phyloP scores from a whole-genome alignment of 805 yeast species.

The Yamadazyma tumulicola region DNA sequence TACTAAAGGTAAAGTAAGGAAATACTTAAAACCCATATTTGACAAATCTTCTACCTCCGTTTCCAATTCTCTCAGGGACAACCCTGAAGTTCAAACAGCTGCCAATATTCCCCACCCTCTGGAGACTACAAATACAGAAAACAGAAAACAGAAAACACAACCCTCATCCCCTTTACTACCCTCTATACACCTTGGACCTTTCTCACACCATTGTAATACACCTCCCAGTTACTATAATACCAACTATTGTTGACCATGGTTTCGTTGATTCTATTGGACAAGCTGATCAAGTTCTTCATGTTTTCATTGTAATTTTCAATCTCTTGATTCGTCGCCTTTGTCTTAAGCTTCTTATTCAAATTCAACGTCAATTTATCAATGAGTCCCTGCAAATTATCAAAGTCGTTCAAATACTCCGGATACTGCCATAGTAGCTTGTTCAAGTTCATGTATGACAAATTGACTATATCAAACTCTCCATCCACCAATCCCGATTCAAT shows the following conservation, averaged over 20 bases:
- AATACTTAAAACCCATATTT: no score
- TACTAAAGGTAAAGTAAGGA: no score
- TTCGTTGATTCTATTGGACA: conserved; percentile 8
- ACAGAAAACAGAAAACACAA: no score
- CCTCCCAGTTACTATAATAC: conserved; percentile 11
- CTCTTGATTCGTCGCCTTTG: conserved; percentile 66
- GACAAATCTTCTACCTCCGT: no score
- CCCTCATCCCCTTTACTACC: not conserved
- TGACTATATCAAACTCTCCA: conserved; percentile 55
- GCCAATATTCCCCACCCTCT: no score
- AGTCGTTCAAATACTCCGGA: conserved; percentile 20
- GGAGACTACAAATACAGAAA: no score
- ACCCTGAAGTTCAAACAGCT: no score
- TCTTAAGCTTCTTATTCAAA: conserved; percentile 48
- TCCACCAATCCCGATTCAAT: conserved; percentile 53
- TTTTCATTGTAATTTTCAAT: conserved; percentile 54
- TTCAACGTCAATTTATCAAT: conserved; percentile 33
- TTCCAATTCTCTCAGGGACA: no score
- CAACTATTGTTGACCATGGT: conserved; percentile 10
- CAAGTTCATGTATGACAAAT: conserved; percentile 46
- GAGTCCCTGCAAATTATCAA: conserved; percentile 22
- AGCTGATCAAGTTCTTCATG: conserved; percentile 10
- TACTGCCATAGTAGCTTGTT: conserved; percentile 34
- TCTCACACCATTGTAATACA: conserved; percentile 9
- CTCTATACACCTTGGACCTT: conserved; percentile 1